Evolutionary conservation across 1,284 basidiomycete genomes (phyloP).

Genomic region (Cryptococcus wingfieldii): DNA sequence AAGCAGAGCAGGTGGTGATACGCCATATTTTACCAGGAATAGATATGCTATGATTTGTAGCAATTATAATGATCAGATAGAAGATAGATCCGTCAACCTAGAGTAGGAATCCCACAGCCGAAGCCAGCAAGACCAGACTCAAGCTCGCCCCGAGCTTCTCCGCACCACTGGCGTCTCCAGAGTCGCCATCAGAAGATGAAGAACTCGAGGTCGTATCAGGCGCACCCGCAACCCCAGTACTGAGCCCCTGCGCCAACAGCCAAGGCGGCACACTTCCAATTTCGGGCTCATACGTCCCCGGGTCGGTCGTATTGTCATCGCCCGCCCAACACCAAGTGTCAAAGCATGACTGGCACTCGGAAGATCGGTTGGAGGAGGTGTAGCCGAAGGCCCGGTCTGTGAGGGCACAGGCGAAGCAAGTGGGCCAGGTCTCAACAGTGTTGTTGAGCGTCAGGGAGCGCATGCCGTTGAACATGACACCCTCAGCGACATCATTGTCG

Average conservation of each 20-base stretch:
- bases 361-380: slow-evolving; percentile 27
- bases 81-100: too few relatives aligned
- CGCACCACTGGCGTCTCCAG: too few relatives aligned
- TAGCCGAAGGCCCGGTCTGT: slow-evolving; percentile 45
- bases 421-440: slow-evolving; percentile 43
- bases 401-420: slow-evolving; percentile 49
- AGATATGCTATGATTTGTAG: too few relatives aligned
- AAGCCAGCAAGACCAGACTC: too few relatives aligned
- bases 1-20: too few relatives aligned
- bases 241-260: slow-evolving; percentile 23
- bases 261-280: slow-evolving; percentile 30
- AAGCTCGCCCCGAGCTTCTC: too few relatives aligned
- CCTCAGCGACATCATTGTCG: slow-evolving; percentile 36
- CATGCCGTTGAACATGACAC: slow-evolving; percentile 33
- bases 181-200: too few relatives aligned
- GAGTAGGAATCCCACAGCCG: too few relatives aligned
- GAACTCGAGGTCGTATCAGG: slow-evolving; percentile 4
- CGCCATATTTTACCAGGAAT: too few relatives aligned
- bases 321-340: slow-evolving; percentile 47
- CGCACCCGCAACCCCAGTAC: slow-evolving; percentile 6
- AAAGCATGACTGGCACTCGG: slow-evolving; percentile 46
- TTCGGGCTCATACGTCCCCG: slow-evolving; percentile 24
- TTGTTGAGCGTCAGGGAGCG: slow-evolving; percentile 41
- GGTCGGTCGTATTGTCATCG: slow-evolving; percentile 22
- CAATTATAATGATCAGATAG: too few relatives aligned